Conservation (phyloP, 495 filamentous ascomycete genomes). For the Evansstolkia leycettana region DNA sequence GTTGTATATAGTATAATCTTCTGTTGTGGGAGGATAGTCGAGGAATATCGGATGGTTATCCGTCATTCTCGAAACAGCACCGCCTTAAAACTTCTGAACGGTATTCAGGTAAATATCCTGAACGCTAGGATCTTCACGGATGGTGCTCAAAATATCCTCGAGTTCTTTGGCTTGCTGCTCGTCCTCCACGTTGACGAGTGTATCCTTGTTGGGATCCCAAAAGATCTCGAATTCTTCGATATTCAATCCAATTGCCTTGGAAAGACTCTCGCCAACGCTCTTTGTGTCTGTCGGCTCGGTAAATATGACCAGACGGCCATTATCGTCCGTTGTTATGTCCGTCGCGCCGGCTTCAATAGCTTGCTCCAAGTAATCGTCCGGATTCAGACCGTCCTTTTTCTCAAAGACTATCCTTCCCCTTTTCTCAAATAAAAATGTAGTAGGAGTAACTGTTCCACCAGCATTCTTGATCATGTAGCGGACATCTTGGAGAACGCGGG, state of each 20-base stretch:
- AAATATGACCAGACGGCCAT: constrained; percentile 58
- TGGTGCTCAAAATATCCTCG: constrained; percentile 21
- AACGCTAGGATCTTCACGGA: constrained; percentile 51
- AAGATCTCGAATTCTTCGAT: constrained; percentile 65
- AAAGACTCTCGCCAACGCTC: constrained; percentile 48
- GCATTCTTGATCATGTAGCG: constrained; percentile 52
- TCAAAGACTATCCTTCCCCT: constrained; percentile 61
- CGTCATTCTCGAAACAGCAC: not conserved
- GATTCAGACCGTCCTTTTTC: constrained; percentile 42
- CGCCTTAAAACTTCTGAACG: constrained; percentile 15
- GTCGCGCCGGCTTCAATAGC: constrained; percentile 78
- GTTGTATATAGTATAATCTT: too few relatives aligned
- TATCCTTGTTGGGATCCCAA: constrained; percentile 76
- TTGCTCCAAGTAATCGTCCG: constrained; percentile 71
- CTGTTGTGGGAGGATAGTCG: not conserved
- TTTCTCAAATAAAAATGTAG: constrained; percentile 73
- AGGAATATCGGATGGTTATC: not conserved
- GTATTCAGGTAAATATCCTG: constrained; percentile 59
- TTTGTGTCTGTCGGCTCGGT: constrained; percentile 61
- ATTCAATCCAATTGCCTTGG: constrained; percentile 44
- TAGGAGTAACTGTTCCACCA: constrained; percentile 57
- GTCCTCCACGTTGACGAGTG: constrained; percentile 43
- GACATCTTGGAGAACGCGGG: constrained; percentile 58
- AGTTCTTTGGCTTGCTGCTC: constrained; percentile 41
- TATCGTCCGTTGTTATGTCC: constrained; percentile 61